A percentile compares a stretch with the other conserved stretches of the same genome.
These are phyloP conservation scores for Clavaria fumosa DNA, from an alignment of 768 basidiomycete species.

Conservation along the genomic window DNA sequence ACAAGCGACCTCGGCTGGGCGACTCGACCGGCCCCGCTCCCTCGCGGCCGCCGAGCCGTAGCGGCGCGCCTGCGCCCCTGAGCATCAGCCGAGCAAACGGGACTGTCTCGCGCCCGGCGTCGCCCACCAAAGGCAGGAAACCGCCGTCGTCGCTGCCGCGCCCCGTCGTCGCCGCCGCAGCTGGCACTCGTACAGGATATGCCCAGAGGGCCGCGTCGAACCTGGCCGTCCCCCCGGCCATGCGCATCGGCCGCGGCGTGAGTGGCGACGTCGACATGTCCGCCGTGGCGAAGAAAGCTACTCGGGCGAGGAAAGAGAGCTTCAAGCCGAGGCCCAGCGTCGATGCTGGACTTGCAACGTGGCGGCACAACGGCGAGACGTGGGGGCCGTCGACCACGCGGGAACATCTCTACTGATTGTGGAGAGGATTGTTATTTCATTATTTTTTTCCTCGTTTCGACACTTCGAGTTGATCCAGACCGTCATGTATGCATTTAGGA, in stretches of 20 bases:
- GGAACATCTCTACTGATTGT: too few relatives aligned
- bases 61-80: too few relatives aligned
- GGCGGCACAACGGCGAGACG: too few relatives aligned
- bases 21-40: too few relatives aligned
- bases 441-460: too few relatives aligned
- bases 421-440: too few relatives aligned
- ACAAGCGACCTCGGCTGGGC: constrained; percentile 45
- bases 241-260: constrained; percentile 6
- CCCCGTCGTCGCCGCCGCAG: constrained; percentile 33
- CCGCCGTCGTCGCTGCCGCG: constrained; percentile 22
- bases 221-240: neutral
- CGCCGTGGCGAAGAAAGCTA: constrained; percentile 30
- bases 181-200: constrained; percentile 33
- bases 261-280: too few relatives aligned
- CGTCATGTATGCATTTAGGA: too few relatives aligned
- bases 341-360: too few relatives aligned
- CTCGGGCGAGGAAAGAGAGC: constrained; percentile 52
- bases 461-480: too few relatives aligned
- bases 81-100: constrained; percentile 36
- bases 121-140: constrained; percentile 33
- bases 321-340: constrained; percentile 71
- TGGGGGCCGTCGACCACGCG: too few relatives aligned
- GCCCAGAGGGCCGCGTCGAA: constrained; percentile 20
- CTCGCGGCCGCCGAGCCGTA: too few relatives aligned
- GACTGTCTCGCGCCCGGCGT: constrained; percentile 34